phyloP scores from a whole-genome alignment of 345 rosid genomes.

The Arabis alpina region DNA sequence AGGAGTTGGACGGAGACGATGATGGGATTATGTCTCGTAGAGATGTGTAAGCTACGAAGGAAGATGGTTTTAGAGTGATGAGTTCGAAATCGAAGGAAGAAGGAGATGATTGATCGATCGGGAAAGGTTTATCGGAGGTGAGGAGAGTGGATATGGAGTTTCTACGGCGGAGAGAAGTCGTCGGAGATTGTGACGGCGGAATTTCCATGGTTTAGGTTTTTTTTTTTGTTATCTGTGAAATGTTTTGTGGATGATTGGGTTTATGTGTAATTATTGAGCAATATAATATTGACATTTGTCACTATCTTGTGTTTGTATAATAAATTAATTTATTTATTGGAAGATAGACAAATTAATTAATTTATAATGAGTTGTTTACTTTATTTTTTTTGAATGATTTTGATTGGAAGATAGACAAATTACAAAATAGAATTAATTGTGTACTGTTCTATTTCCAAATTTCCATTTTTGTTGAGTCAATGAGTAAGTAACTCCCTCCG shows the following conservation, averaged over 20 bases:
- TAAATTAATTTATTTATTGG: too few species aligned
- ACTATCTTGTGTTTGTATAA: conserved; percentile 19
- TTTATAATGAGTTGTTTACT: too few species aligned
- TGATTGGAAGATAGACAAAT: too few species aligned
- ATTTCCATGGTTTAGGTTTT: conserved; percentile 17
- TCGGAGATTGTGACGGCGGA: conserved; percentile 25
- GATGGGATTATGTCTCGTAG: conserved; percentile 62
- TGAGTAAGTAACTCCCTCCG: too few species aligned
- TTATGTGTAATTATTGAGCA: conserved; percentile 28
- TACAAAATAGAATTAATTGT: too few species aligned
- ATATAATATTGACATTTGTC: conserved; percentile 23
- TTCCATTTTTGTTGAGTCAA: too few species aligned
- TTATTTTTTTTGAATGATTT: too few species aligned
- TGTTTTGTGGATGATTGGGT: conserved; percentile 19
- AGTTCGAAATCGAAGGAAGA: conserved; percentile 45
- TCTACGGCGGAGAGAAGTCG: conserved; percentile 51
- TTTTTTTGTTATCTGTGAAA: neutral
- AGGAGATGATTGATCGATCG: conserved; percentile 43
- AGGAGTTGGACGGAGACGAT: conserved; percentile 45
- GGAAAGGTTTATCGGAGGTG: conserved; percentile 33
- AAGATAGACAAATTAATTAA: too few species aligned
- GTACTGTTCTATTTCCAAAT: too few species aligned
- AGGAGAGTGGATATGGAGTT: conserved; percentile 50
- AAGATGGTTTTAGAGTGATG: conserved; percentile 48
- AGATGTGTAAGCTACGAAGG: conserved; percentile 63